These are phyloP conservation scores for Candida sanyiensis DNA, from an alignment of 805 yeast species.

Conservation along the genomic window DNA sequence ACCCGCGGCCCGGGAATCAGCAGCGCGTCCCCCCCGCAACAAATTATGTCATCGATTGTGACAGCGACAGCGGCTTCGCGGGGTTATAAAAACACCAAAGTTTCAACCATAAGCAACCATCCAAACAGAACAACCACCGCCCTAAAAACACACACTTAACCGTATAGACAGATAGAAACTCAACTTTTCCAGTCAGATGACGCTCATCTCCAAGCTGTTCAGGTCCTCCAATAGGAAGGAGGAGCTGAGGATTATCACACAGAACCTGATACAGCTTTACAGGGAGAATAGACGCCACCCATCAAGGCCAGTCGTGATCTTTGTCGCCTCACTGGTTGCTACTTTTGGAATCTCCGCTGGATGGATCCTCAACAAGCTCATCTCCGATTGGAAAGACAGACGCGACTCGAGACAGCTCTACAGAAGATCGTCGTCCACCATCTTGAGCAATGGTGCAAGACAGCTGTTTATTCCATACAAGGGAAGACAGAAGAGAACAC, in stretches of 20 bases:
- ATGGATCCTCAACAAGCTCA: constrained; percentile 21
- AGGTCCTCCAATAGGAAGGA: constrained; percentile 17
- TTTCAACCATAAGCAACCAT: no score
- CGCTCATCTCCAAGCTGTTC: constrained; percentile 16
- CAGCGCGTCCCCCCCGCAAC: no score
- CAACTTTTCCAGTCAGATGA: no score
- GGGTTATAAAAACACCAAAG: no score
- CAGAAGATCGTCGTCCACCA: constrained; percentile 25
- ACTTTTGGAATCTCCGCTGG: constrained; percentile 20
- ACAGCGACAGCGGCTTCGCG: no score
- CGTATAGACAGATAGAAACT: not conserved
- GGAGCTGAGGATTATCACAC: constrained; percentile 20
- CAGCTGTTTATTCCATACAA: constrained; percentile 27
- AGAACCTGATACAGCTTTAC: constrained; percentile 23
- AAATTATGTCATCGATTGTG: no score
- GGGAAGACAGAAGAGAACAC: constrained; percentile 23
- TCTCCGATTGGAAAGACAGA: constrained; percentile 25
- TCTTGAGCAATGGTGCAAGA: constrained; percentile 27
- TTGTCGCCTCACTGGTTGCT: constrained; percentile 22
- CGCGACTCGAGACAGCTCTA: constrained; percentile 25
- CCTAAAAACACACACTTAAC: not conserved
- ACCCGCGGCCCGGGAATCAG: no score
- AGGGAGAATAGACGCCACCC: constrained; percentile 24
- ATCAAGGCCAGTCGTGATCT: constrained; percentile 25
- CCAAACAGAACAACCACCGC: no score